Conservation (phyloP, 2,329 filamentous ascomycete genomes). For the Ceratocystis cubensis region DNA sequence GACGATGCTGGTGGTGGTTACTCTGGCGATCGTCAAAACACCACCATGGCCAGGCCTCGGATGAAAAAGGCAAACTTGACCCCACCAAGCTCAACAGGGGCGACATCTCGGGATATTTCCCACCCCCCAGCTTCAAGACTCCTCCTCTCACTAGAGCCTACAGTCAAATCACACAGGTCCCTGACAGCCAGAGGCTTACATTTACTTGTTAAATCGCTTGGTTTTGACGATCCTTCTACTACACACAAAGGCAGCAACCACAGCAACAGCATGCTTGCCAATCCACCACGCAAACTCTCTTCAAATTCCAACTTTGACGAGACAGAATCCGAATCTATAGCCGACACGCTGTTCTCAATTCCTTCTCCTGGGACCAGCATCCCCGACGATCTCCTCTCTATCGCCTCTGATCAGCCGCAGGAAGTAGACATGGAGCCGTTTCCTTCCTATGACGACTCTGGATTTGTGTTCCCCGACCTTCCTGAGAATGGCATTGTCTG, state of each 20-base stretch:
- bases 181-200: not conserved
- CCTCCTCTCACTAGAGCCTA: not conserved
- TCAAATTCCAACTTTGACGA: slow-evolving; percentile 9
- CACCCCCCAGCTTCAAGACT: not conserved
- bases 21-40: not conserved
- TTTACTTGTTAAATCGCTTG: not conserved
- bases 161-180: not conserved
- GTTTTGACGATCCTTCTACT: not conserved
- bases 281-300: not conserved
- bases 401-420: not conserved
- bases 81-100: not conserved
- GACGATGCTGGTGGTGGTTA: not conserved
- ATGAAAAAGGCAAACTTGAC: not conserved
- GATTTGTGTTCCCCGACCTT: slow-evolving; percentile 13
- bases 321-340: slow-evolving; percentile 1
- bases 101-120: not conserved
- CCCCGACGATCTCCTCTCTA: slow-evolving; percentile 6
- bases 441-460: slow-evolving; percentile 18
- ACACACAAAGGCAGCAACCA: not conserved
- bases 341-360: not conserved
- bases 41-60: not conserved
- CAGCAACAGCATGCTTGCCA: not conserved
- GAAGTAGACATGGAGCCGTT: slow-evolving; percentile 16
- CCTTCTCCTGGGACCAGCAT: not conserved
- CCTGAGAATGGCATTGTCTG: not conserved